These are phyloP conservation scores for Beauveria caledonica DNA, from an alignment of 2,329 filamentous ascomycete species.

Conservation along the genomic window DNA sequence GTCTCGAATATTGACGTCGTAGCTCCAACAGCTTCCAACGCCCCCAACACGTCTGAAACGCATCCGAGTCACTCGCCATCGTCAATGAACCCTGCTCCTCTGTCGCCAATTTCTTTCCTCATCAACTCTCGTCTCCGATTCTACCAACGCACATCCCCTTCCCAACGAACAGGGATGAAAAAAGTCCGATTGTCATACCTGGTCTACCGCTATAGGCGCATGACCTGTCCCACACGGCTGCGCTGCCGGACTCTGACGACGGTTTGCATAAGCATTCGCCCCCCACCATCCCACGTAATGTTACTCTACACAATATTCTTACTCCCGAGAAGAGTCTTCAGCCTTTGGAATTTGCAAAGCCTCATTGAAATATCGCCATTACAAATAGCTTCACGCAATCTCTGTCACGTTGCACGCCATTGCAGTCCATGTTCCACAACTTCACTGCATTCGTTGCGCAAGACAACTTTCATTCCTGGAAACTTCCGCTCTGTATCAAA, in stretches of 20 bases:
- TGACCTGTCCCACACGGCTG: neutral
- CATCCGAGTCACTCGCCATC: slow-evolving; percentile 3
- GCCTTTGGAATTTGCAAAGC: neutral
- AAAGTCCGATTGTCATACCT: neutral
- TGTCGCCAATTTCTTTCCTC: neutral
- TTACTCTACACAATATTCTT: neutral
- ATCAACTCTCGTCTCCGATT: neutral
- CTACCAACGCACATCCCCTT: no score
- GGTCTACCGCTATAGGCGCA: neutral
- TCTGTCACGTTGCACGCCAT: neutral
- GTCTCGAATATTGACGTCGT: no score
- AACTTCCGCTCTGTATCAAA: neutral
- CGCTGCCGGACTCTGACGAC: neutral
- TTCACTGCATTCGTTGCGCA: neutral
- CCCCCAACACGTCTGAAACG: slow-evolving; percentile 1
- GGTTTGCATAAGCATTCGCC: neutral
- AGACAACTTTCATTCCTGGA: neutral
- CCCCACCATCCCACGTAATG: neutral
- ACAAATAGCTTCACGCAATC: neutral
- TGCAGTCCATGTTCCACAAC: neutral
- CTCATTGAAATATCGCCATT: neutral
- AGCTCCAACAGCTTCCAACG: neutral
- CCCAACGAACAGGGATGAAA: no score
- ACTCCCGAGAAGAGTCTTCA: neutral
- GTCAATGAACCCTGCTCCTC: neutral